phyloP scores from a whole-genome alignment of 768 basidiomycete species.

The Butyriboletus loyo region DNA sequence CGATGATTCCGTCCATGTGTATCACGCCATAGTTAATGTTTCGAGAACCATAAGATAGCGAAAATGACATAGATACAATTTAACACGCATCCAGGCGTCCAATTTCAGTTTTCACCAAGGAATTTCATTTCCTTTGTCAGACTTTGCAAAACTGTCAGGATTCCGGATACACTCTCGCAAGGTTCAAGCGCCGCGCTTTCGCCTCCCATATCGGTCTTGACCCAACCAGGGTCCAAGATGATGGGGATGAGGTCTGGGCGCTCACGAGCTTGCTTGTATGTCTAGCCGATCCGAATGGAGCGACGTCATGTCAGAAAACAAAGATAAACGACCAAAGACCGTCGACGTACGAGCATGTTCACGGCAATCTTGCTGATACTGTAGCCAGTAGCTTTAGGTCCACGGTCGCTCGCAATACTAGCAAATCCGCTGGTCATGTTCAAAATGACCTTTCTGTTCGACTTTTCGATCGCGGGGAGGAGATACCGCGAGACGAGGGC shows the following conservation, averaged over 20 bases:
- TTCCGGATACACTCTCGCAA: constrained; percentile 26
- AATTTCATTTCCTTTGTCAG: constrained; percentile 5
- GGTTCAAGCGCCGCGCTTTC: constrained; percentile 29
- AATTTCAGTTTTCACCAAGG: constrained; percentile 5
- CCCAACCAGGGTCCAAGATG: constrained; percentile 27
- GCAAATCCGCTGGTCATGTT: constrained; percentile 34
- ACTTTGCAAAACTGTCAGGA: constrained; percentile 11
- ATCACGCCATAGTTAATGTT: not conserved
- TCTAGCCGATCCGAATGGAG: not conserved
- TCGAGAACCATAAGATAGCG: not conserved
- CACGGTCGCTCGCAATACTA: constrained; percentile 25
- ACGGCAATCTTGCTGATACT: constrained; percentile 11
- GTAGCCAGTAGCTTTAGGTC: constrained; percentile 3
- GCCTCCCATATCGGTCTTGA: constrained; percentile 57
- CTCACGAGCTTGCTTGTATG: constrained; percentile 14
- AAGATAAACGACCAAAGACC: not conserved
- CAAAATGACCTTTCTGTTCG: constrained; percentile 33
- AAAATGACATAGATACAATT: not conserved
- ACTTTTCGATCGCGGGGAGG: constrained; percentile 33
- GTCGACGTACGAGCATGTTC: constrained; percentile 12
- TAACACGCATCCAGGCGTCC: not conserved
- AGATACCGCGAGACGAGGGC: constrained; percentile 30
- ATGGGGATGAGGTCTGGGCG: constrained; percentile 8
- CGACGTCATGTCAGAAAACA: not conserved
- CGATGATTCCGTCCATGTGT: not conserved